Evolutionary conservation across 495 filamentous ascomycete species (phyloP).

Genomic region (Aspergillus indologenus): DNA sequence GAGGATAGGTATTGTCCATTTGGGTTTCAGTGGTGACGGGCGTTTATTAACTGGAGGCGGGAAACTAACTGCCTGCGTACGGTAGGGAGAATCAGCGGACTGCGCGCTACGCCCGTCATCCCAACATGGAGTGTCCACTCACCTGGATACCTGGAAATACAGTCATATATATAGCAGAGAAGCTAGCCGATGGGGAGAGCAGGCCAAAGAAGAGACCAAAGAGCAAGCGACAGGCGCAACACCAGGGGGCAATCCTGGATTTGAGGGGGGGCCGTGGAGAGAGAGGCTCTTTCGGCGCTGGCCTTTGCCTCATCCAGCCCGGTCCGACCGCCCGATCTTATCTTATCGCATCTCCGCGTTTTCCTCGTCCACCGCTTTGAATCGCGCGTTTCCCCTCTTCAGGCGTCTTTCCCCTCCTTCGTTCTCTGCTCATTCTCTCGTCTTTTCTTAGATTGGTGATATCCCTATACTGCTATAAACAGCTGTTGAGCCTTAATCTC

Average conservation of each 20-base stretch:
- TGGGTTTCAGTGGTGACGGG: conserved; percentile 11
- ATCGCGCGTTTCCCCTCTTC: conserved; percentile 7
- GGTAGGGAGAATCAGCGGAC: conserved; percentile 22
- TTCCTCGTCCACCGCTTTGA: conserved; percentile 9
- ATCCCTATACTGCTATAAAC: neutral
- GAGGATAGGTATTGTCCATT: conserved; percentile 5
- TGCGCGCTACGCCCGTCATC: conserved; percentile 10
- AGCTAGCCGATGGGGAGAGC: neutral
- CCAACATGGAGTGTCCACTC: conserved; percentile 15
- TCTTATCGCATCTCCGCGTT: conserved; percentile 47
- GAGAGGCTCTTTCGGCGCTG: conserved; percentile 20
- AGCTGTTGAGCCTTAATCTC: too few relatives aligned
- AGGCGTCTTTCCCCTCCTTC: conserved; percentile 4
- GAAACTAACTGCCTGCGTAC: conserved; percentile 5
- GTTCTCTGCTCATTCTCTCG: neutral
- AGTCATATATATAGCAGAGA: conserved; percentile 15
- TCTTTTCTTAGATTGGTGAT: neutral
- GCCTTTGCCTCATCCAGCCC: conserved; percentile 17
- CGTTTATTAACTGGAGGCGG: conserved; percentile 13
- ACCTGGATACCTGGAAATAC: conserved; percentile 17
- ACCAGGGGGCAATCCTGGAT: conserved; percentile 10
- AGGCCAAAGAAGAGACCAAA: neutral
- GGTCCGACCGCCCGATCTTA: conserved; percentile 30
- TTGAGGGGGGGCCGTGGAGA: conserved; percentile 12
- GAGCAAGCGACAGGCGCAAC: conserved; percentile 3